Base-by-base conservation (phyloP, 306 rosid species). In the Cucurbita pepo region DNA sequence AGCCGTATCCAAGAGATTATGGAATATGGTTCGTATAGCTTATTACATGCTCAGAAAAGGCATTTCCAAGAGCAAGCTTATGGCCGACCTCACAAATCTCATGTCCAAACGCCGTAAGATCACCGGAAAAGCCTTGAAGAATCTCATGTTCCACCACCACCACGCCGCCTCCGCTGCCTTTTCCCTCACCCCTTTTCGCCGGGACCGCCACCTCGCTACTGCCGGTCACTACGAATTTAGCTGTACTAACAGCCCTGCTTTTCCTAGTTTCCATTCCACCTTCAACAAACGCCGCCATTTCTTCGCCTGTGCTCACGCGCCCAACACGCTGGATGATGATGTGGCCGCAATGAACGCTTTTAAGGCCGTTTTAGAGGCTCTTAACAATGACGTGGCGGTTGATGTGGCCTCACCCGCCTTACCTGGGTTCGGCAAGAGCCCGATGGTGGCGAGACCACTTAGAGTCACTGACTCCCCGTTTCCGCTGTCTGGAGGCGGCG, bases 391-490 rank as follows among this genome's bases (percentile, higher is more conserved):
- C 8, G 34, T 40, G 21, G 65, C 19, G 0, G 77, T 70, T 22
- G 79, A 61, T 0, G 90, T 61, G 73, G 79, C 83, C 0, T 86
- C 89, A 0, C 94, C 89, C 0, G 81, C 81, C 0, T 56, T 88
- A 1, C 87, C 85, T 0, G 85, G 81, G 62, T 82, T 81, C 1
- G 86, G 83, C 0, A 73, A 58, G 8, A 86, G 81, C 69, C 89
- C 89, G 1, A 64, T 56, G 81, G 84, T 56, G 80, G 86, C 76
- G 53, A 81, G 87, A 61, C 89, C 82, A 62, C 54, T 88, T 57
- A 86, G 94, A 59, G 85, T 88, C 5, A 88, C 94, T 0, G 94
- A 88, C 76, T 86, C 94, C 0, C 94, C 94, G 9, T 88, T 84
- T 22, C 94, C 94, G 9, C 15, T 88, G 13, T 36, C 73, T 4